These are phyloP conservation scores for Trebouxia sp. DNA, from an alignment of 139 green algal species.

Conservation along the genomic window DNA sequence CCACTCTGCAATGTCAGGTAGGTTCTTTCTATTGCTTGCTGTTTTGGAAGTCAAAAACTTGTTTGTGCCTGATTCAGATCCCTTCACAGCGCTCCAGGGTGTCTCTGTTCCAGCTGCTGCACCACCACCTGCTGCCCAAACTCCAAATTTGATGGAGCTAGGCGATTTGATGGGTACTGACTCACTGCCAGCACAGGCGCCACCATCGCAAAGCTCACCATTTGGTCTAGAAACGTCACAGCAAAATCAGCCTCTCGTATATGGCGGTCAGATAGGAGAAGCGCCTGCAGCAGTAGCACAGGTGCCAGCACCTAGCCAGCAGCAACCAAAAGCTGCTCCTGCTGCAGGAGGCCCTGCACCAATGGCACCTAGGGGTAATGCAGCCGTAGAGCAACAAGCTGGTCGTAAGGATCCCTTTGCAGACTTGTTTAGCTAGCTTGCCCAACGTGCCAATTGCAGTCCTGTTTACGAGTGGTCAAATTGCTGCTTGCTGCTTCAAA, in stretches of 20 bases:
- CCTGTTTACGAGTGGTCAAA: too few species aligned
- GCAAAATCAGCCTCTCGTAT: not conserved
- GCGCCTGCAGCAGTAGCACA: not conserved
- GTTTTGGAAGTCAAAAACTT: not conserved
- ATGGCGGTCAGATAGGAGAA: not conserved
- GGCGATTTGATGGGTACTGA: constrained; percentile 15
- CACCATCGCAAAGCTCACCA: not conserved
- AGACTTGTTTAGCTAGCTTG: constrained; percentile 33
- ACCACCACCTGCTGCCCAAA: not conserved
- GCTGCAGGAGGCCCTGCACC: constrained; percentile 3
- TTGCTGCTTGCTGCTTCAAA: too few species aligned
- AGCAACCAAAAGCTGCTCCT: not conserved
- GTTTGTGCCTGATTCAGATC: constrained; percentile 1
- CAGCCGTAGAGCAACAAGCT: constrained; percentile 28
- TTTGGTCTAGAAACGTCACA: not conserved
- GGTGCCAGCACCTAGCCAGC: not conserved
- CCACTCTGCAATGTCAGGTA: not conserved
- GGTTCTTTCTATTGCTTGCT: not conserved
- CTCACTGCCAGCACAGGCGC: not conserved
- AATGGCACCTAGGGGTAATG: constrained; percentile 33
- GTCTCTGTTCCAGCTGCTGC: not conserved
- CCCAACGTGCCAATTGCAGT: too few species aligned
- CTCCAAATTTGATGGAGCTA: constrained; percentile 3
- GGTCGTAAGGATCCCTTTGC: constrained; percentile 37
- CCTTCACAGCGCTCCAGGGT: constrained; percentile 22